A percentile compares a stretch with the other conserved stretches of the same genome.
Evolutionary conservation across 257 asterid genomes (phyloP).

Genomic region (Datura wrightii): DNA sequence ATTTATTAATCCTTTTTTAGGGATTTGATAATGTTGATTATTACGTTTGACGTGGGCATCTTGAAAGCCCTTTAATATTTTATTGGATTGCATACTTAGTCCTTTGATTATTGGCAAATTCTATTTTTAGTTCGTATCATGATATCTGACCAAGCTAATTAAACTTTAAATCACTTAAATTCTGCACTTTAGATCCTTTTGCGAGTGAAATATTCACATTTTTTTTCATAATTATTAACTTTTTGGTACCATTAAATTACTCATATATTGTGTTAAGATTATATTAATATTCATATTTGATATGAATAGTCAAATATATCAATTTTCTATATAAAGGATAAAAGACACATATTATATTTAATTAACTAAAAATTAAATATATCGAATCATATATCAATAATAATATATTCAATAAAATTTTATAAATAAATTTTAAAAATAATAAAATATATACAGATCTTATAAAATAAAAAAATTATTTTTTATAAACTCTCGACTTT

Average conservation of each 20-base stretch:
- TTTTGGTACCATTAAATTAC: neutral
- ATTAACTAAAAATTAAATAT: too few species aligned
- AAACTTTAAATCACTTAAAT: neutral
- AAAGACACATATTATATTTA: too few species aligned
- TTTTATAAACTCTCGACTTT: too few species aligned
- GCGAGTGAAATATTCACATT: neutral
- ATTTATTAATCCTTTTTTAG: constrained; percentile 15
- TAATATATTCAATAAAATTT: too few species aligned
- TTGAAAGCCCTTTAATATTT: constrained; percentile 27
- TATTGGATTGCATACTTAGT: neutral
- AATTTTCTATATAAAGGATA: too few species aligned
- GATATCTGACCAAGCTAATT: neutral
- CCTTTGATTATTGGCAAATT: neutral
- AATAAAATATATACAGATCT: too few species aligned
- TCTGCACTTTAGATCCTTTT: neutral
- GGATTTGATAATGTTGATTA: constrained; percentile 26
- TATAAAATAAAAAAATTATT: too few species aligned
- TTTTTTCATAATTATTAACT: too few species aligned
- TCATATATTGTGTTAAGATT: neutral
- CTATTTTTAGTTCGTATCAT: neutral
- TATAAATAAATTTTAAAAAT: too few species aligned
- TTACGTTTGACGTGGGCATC: constrained; percentile 14
- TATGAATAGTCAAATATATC: too few species aligned
- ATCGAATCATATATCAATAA: too few species aligned
- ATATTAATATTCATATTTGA: too few species aligned